A percentile compares a stretch with the other conserved stretches of the same genome.
Evolutionary conservation across 257 asterid species (phyloP).

Genomic region (Striga asiatica): DNA sequence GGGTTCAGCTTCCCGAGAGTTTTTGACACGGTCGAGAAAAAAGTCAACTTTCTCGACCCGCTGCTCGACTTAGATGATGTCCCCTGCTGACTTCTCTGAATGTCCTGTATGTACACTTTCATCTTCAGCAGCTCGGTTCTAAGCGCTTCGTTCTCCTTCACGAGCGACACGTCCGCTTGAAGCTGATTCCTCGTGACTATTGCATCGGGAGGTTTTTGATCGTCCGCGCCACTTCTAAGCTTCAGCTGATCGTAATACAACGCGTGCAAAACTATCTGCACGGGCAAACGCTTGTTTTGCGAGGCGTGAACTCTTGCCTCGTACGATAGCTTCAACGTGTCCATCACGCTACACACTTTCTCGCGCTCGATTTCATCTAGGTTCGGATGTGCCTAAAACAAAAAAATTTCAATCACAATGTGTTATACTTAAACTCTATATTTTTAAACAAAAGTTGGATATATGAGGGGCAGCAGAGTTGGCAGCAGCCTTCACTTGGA

Average conservation of each 20-base stretch:
- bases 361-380: conserved; percentile 90
- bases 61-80: conserved; percentile 26
- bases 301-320: conserved; percentile 94
- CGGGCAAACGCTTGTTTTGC: conserved; percentile 87
- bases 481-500: neutral
- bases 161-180: conserved; percentile 57
- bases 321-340: conserved; percentile 72
- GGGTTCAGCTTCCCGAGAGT: conserved; percentile 75
- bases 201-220: conserved; percentile 33
- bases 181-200: conserved; percentile 45
- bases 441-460: neutral
- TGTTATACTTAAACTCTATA: too few species aligned
- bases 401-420: too few species aligned
- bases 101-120: conserved; percentile 70
- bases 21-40: conserved; percentile 78
- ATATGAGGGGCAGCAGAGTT: neutral
- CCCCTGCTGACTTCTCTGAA: conserved; percentile 32
- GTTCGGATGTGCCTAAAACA: conserved; percentile 71
- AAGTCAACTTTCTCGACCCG: conserved; percentile 30
- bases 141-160: conserved; percentile 72
- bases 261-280: conserved; percentile 87
- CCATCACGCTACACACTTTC: conserved; percentile 89
- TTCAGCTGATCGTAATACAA: conserved; percentile 78
- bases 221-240: conserved; percentile 62
- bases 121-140: conserved; percentile 73